phyloP scores from a whole-genome alignment of 176 grass and related monocot genomes.

The sorghum (Sorghum bicolor) region DNA sequence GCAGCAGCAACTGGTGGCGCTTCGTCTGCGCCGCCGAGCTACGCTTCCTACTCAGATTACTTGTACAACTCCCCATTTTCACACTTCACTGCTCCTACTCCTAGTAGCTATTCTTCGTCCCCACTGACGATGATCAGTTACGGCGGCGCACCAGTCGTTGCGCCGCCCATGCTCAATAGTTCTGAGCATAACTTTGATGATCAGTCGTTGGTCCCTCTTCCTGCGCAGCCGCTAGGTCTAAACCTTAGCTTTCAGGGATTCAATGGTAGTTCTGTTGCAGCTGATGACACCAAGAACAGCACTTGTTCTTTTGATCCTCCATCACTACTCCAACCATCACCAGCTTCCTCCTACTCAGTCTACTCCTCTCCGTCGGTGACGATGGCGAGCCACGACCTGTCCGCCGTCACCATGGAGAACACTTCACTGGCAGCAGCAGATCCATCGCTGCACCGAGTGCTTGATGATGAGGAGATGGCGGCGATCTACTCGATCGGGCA shows the following conservation, averaged over 20 bases:
- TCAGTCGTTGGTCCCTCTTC: constrained; percentile 35
- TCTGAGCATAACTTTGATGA: constrained; percentile 41
- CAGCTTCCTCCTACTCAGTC: constrained; percentile 59
- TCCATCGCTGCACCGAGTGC: constrained; percentile 55
- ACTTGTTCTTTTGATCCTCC: constrained; percentile 29
- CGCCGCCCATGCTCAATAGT: constrained; percentile 24
- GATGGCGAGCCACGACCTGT: constrained; percentile 25
- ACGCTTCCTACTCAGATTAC: constrained; percentile 46
- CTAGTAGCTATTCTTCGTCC: constrained; percentile 29
- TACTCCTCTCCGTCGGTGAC: constrained; percentile 40
- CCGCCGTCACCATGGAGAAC: constrained; percentile 18
- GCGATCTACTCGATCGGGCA: constrained; percentile 68
- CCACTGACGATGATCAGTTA: constrained; percentile 8
- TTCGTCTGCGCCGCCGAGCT: constrained; percentile 28
- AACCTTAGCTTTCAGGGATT: constrained; percentile 86
- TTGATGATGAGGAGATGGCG: constrained; percentile 83
- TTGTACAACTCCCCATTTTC: constrained; percentile 32
- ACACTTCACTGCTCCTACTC: constrained; percentile 15
- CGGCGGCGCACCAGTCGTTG: constrained; percentile 27
- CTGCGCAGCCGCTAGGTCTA: constrained; percentile 69
- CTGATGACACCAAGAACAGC: constrained; percentile 24
- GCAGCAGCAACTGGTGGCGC: constrained; percentile 10
- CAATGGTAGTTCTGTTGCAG: not conserved
- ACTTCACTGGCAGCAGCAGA: constrained; percentile 14
- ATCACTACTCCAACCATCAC: constrained; percentile 40